Conservation (phyloP, 106 monocot species). For the Dendrobium huoshanense region DNA sequence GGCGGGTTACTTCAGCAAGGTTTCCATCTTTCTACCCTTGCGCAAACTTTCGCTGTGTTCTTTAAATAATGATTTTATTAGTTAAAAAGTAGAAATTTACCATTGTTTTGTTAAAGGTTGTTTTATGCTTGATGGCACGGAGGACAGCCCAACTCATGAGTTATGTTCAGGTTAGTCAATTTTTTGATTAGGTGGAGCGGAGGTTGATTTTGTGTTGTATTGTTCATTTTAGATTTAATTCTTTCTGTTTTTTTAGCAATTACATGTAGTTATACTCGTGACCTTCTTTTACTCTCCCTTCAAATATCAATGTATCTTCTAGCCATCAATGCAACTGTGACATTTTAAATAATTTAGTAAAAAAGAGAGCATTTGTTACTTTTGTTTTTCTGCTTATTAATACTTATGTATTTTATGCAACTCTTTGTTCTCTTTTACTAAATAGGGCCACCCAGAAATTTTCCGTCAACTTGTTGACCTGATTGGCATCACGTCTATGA, state of each 20-base stretch:
- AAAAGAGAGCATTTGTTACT: background rate
- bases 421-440: background rate
- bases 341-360: background rate
- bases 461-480: constrained; percentile 83
- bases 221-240: constrained; percentile 1
- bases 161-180: constrained; percentile 66
- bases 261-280: background rate
- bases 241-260: background rate
- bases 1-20: constrained; percentile 89
- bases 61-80: background rate
- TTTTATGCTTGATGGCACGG: constrained; percentile 65
- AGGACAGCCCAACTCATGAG: constrained; percentile 54
- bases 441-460: constrained; percentile 80
- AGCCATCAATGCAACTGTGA: background rate
- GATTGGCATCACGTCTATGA: constrained; percentile 94
- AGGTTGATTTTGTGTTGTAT: background rate
- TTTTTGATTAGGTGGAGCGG: background rate
- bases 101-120: constrained; percentile 44
- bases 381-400: background rate
- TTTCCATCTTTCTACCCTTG: constrained; percentile 6
- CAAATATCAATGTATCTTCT: background rate
- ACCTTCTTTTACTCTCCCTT: background rate
- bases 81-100: background rate
- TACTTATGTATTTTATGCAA: background rate
- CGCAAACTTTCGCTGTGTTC: background rate